Evolutionary conservation across 2,329 filamentous ascomycete species (phyloP).

Genomic region (Aureobasidium melanogenum): DNA sequence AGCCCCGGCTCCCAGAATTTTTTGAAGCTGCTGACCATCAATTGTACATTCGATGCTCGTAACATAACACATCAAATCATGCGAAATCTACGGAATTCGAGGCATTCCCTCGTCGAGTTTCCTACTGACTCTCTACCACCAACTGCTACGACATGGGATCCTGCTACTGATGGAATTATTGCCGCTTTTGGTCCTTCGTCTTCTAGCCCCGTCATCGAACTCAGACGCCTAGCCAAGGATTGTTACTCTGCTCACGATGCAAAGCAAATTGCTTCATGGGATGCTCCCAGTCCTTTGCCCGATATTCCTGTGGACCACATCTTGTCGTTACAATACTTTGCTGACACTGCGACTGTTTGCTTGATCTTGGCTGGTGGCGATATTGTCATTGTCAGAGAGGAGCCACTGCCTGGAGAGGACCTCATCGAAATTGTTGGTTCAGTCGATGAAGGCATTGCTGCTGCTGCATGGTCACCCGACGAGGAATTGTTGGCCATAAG

Average conservation of each 20-base stretch:
- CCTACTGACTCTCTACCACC: constrained; percentile 49
- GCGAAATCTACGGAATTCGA: constrained; percentile 80
- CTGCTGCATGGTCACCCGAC: constrained; percentile 88
- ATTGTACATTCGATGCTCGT: constrained; percentile 14
- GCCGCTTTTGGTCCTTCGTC: constrained; percentile 75
- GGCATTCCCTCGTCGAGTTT: constrained; percentile 56
- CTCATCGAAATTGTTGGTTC: constrained; percentile 93
- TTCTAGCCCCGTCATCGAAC: constrained; percentile 61
- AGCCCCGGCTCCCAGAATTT: constrained; percentile 12
- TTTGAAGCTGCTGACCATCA: constrained; percentile 15
- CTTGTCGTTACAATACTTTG: constrained; percentile 74
- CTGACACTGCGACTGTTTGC: constrained; percentile 67
- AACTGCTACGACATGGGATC: constrained; percentile 79
- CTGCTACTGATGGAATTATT: constrained; percentile 65
- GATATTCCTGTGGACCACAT: constrained; percentile 62
- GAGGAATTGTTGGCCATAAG: constrained; percentile 81
- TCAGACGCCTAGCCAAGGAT: constrained; percentile 46
- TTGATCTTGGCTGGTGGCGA: constrained; percentile 84
- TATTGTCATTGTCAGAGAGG: constrained; percentile 75
- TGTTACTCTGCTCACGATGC: constrained; percentile 33
- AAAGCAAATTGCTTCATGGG: constrained; percentile 68
- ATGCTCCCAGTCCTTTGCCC: constrained; percentile 71
- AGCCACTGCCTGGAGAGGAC: constrained; percentile 56
- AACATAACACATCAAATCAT: constrained; percentile 42
- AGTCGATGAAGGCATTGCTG: constrained; percentile 82